Conservation (phyloP, 805 yeast genomes). For the Saccharomycopsis olivae region DNA sequence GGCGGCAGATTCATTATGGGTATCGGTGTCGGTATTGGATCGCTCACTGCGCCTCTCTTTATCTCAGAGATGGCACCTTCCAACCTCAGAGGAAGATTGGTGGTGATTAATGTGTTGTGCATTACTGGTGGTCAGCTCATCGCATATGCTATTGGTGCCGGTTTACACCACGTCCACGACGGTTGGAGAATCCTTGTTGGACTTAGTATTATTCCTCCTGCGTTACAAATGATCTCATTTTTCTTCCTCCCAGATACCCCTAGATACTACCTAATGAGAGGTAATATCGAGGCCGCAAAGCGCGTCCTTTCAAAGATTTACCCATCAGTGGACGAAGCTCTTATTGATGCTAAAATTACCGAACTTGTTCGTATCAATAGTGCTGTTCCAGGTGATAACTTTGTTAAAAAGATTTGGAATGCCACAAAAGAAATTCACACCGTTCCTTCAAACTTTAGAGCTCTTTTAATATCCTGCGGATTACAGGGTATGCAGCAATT, state of each 20-base stretch:
- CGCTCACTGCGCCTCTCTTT: conserved; percentile 88
- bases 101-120: conserved; percentile 78
- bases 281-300: conserved; percentile 53
- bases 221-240: conserved; percentile 63
- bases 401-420: conserved; percentile 43
- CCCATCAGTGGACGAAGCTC: conserved; percentile 47
- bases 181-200: conserved; percentile 96
- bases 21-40: conserved; percentile 92
- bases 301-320: conserved; percentile 56
- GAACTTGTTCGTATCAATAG: conserved; percentile 47
- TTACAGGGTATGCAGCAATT: conserved; percentile 95
- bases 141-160: conserved; percentile 92
- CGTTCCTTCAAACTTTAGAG: conserved; percentile 76
- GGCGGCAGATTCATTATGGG: conserved; percentile 90
- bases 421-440: conserved; percentile 54
- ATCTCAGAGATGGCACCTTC: conserved; percentile 90
- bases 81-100: conserved; percentile 81
- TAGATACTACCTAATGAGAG: conserved; percentile 70
- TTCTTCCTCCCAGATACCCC: conserved; percentile 93
- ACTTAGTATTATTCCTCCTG: conserved; percentile 79
- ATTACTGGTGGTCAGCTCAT: conserved; percentile 92
- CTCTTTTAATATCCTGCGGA: conserved; percentile 83
- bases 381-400: conserved; percentile 36
- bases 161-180: conserved; percentile 54
- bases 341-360: conserved; percentile 54